Conservation (phyloP, 164 flowering plant species). For the Umbellularia californica region DNA sequence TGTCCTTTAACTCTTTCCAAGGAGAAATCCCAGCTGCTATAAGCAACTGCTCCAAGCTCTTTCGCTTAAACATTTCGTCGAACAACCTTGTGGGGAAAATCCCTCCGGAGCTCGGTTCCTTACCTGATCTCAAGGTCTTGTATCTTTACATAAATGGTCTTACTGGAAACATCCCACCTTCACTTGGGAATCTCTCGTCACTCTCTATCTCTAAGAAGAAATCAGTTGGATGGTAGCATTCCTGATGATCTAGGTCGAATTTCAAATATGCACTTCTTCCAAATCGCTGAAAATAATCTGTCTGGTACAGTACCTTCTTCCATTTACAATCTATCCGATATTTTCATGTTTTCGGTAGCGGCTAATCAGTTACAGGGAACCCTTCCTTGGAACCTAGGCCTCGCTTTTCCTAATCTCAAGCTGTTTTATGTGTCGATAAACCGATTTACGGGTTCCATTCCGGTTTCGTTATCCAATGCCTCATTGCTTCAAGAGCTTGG, state of each 20-base stretch:
- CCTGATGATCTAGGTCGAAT: constrained; percentile 14
- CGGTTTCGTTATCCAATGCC: constrained; percentile 8
- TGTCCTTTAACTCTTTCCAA: constrained; percentile 27
- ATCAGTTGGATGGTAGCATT: constrained; percentile 11
- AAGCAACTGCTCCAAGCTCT: constrained; percentile 2
- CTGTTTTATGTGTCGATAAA: neutral
- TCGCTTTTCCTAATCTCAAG: constrained; percentile 22
- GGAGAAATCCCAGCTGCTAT: constrained; percentile 34
- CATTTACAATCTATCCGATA: constrained; percentile 21
- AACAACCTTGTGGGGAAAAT: constrained; percentile 8
- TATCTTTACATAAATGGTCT: neutral
- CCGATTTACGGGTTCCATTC: constrained; percentile 5
- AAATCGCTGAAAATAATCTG: constrained; percentile 3
- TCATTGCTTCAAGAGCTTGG: neutral
- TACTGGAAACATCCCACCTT: constrained; percentile 4
- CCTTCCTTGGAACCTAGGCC: constrained; percentile 19
- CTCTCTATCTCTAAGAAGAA: neutral
- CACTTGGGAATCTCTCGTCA: constrained; percentile 11
- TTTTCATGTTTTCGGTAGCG: neutral
- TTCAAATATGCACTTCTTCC: neutral
- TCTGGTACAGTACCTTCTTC: constrained; percentile 27
- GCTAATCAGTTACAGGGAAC: constrained; percentile 19
- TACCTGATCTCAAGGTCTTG: neutral
- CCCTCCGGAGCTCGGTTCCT: neutral
- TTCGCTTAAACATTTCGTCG: constrained; percentile 14